A percentile compares a stretch with the other conserved stretches of the same genome.
phyloP scores from a whole-genome alignment of 345 rosid species.

The Clarkia xantiana region DNA sequence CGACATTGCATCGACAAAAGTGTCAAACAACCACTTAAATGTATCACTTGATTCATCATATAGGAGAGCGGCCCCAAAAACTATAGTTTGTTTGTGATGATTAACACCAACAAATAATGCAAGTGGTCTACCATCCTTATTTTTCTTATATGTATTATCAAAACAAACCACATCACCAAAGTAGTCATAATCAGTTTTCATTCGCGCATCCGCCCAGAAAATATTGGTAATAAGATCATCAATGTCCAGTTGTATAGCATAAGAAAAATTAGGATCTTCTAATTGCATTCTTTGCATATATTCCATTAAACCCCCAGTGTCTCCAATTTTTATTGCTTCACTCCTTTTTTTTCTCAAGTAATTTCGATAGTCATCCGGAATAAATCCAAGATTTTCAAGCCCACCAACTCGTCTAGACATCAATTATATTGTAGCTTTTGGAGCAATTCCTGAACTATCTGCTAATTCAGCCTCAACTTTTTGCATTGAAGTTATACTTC shows the following conservation, averaged over 20 bases:
- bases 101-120: conserved; percentile 23
- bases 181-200: conserved; percentile 1
- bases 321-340: neutral
- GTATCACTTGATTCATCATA: conserved; percentile 22
- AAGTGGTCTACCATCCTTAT: conserved; percentile 2
- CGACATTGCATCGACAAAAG: conserved; percentile 19
- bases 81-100: conserved; percentile 23
- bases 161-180: conserved; percentile 9
- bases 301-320: neutral
- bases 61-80: conserved; percentile 21
- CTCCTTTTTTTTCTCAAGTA: neutral
- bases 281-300: neutral
- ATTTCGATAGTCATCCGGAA: neutral
- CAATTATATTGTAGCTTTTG: no score
- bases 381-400: neutral
- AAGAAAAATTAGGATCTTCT: no score
- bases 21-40: conserved; percentile 21
- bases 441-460: no score
- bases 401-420: no score
- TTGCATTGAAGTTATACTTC: neutral
- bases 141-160: conserved; percentile 7
- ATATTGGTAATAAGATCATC: neutral
- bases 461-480: neutral
- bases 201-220: conserved; percentile 8
- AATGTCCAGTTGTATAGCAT: neutral